Evolutionary conservation across 441 rosid species (phyloP).

Genomic region (Biscutella auriculata): DNA sequence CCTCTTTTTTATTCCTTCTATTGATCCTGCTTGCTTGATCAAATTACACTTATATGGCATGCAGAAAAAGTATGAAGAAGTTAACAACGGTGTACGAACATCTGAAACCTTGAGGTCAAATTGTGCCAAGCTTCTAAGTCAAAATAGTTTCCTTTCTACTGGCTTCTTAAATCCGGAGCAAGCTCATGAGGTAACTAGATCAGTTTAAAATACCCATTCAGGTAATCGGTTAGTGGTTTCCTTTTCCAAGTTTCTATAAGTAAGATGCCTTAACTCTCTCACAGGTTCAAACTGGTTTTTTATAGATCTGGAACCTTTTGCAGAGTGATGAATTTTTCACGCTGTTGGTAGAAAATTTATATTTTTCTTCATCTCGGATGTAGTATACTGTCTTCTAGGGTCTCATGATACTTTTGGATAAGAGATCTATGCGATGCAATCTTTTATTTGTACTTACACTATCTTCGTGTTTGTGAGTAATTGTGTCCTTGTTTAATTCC

Average conservation of each 20-base stretch:
- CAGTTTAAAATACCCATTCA: constrained; percentile 14
- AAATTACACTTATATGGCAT: constrained; percentile 16
- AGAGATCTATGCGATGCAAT: background rate
- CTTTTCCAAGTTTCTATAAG: constrained; percentile 5
- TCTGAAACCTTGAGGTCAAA: constrained; percentile 44
- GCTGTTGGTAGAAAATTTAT: background rate
- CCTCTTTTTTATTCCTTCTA: constrained; percentile 1
- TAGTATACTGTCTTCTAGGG: background rate
- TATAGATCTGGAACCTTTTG: background rate
- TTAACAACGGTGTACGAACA: constrained; percentile 37
- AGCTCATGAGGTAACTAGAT: constrained; percentile 36
- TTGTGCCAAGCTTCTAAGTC: constrained; percentile 17
- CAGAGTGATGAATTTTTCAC: background rate
- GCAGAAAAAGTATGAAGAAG: constrained; percentile 48
- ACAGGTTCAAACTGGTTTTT: background rate
- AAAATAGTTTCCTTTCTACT: constrained; percentile 21
- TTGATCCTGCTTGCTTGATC: constrained; percentile 11
- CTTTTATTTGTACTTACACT: background rate
- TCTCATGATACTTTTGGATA: background rate
- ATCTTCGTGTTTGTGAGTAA: background rate
- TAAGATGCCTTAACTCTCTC: constrained; percentile 1
- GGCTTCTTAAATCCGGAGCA: constrained; percentile 17
- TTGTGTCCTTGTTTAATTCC: background rate
- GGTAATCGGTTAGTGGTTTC: constrained; percentile 5
- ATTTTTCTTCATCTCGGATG: background rate